These are phyloP conservation scores for Talaromyces adpressus DNA, from an alignment of 495 filamentous ascomycete species.

Conservation along the genomic window DNA sequence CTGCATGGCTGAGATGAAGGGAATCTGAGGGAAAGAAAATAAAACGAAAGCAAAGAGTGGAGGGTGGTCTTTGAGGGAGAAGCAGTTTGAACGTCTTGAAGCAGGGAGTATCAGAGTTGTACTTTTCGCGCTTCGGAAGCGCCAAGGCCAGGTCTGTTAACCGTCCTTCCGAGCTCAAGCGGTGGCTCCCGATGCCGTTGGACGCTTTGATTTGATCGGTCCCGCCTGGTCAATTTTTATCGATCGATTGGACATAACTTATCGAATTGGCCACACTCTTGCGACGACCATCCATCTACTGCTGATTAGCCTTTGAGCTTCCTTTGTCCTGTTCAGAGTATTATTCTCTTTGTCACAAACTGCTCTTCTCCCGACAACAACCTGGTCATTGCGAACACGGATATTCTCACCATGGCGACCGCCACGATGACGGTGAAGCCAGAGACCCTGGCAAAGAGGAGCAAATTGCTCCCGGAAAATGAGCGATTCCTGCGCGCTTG, in stretches of 20 bases:
- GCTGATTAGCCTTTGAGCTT: background rate
- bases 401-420: slow-evolving; percentile 48
- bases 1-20: slow-evolving; percentile 39
- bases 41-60: slow-evolving; percentile 2
- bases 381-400: background rate
- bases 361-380: background rate
- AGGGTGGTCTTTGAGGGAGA: background rate
- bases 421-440: slow-evolving; percentile 53
- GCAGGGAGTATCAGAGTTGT: background rate
- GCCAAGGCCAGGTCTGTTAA: background rate
- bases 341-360: background rate
- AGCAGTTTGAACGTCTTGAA: background rate
- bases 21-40: slow-evolving; percentile 16
- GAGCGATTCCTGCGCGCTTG: slow-evolving; percentile 90
- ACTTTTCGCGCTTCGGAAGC: slow-evolving; percentile 6
- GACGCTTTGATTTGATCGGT: background rate
- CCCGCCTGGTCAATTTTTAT: slow-evolving; percentile 5
- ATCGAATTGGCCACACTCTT: background rate
- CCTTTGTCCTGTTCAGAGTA: background rate
- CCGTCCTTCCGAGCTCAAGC: slow-evolving; percentile 5
- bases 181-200: slow-evolving; percentile 4
- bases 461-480: slow-evolving; percentile 78
- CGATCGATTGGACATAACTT: background rate
- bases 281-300: background rate
- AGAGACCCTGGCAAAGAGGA: slow-evolving; percentile 40